Evolutionary conservation across 345 rosid genomes (phyloP).

Genomic region (Dimocarpus longan): DNA sequence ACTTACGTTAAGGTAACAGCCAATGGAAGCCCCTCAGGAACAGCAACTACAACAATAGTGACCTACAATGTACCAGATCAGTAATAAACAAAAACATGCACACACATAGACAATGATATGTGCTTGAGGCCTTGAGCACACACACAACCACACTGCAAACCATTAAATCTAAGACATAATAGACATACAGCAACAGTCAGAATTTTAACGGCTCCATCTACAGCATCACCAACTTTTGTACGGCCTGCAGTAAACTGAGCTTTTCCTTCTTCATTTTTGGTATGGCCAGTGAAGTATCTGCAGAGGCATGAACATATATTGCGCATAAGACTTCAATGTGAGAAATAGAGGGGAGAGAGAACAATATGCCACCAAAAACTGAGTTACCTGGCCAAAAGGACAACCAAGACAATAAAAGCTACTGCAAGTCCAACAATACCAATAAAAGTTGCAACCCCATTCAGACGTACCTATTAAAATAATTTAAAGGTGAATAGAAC

Average conservation of each 20-base stretch:
- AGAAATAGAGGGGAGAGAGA: conserved; percentile 8
- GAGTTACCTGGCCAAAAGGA: conserved; percentile 75
- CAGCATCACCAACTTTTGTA: conserved; percentile 55
- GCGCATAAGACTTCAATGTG: neutral
- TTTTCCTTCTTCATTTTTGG: conserved; percentile 46
- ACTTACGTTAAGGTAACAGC: conserved; percentile 98
- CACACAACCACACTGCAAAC: neutral
- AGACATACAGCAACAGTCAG: conserved; percentile 87
- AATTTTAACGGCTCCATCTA: conserved; percentile 74
- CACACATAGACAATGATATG: neutral
- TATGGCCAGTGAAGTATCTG: conserved; percentile 86
- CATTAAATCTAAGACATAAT: conserved; percentile 11
- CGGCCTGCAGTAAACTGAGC: conserved; percentile 57
- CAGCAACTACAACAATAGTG: conserved; percentile 96
- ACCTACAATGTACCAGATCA: conserved; percentile 53
- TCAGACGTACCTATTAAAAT: conserved; percentile 76
- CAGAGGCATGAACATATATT: conserved; percentile 13
- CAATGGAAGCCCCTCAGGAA: conserved; percentile 98
- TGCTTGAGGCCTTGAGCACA: neutral
- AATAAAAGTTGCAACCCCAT: conserved; percentile 96
- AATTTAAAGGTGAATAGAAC: conserved; percentile 14
- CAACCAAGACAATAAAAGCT: conserved; percentile 76
- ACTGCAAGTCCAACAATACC: conserved; percentile 92
- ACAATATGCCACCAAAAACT: neutral
- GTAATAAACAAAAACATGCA: conserved; percentile 8